phyloP scores from a whole-genome alignment of 441 rosid species.

The Populus hybrid region DNA sequence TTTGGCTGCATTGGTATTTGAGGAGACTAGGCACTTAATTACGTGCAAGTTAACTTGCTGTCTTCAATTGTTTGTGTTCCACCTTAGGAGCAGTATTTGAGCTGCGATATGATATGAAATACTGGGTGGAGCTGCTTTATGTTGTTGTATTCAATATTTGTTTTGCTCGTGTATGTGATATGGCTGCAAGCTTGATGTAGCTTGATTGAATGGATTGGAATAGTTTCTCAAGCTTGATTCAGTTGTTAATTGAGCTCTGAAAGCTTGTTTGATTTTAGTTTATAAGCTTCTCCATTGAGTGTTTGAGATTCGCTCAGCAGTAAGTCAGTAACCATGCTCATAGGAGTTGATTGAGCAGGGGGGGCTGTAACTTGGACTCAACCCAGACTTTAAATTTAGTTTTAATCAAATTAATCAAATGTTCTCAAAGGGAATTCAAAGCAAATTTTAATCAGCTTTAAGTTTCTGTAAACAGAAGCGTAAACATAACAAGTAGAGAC shows the following conservation, averaged over 20 bases:
- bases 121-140: not conserved
- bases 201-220: not conserved
- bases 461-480: not conserved
- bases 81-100: not conserved
- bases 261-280: not conserved
- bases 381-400: not conserved
- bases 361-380: not conserved
- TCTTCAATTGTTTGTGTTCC: not conserved
- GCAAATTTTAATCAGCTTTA: not conserved
- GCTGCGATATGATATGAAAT: not conserved
- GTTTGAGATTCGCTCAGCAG: not conserved
- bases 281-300: not conserved
- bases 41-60: not conserved
- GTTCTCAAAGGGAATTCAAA: not conserved
- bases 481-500: not conserved
- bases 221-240: not conserved
- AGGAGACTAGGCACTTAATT: not conserved
- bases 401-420: not conserved
- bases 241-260: not conserved
- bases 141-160: not conserved
- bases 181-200: not conserved
- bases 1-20: not conserved
- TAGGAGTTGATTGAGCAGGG: not conserved
- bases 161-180: not conserved
- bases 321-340: not conserved